Conservation (phyloP, 352 stramenopile genomes). For the Plasmopara muralis region DNA sequence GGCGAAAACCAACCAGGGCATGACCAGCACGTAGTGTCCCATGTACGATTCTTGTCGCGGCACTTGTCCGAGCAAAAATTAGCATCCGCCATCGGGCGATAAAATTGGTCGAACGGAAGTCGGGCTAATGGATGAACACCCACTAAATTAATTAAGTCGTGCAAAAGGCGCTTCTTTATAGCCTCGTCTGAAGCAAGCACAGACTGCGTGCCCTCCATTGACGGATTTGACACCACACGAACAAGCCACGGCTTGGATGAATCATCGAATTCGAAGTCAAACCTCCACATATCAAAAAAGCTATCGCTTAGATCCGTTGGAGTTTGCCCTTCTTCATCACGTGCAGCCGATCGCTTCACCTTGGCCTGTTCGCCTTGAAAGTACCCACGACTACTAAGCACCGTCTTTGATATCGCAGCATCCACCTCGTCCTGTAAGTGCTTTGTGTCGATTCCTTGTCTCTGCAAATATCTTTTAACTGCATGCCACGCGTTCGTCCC, state of each 20-base stretch:
- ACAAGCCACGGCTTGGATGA: slow-evolving; percentile 93
- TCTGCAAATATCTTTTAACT: slow-evolving; percentile 54
- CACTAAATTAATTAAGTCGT: slow-evolving; percentile 63
- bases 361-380: slow-evolving; percentile 43
- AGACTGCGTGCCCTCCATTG: slow-evolving; percentile 39
- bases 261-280: slow-evolving; percentile 95
- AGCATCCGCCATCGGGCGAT: slow-evolving; percentile 27
- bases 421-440: slow-evolving; percentile 62
- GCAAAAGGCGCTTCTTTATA: slow-evolving; percentile 56
- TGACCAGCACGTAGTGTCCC: slow-evolving; percentile 69
- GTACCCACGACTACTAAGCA: slow-evolving; percentile 50
- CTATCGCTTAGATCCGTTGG: slow-evolving; percentile 41
- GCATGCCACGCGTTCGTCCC: slow-evolving; percentile 67
- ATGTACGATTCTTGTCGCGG: slow-evolving; percentile 43
- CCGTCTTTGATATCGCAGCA: slow-evolving; percentile 47
- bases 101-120: slow-evolving; percentile 57
- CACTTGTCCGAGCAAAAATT: slow-evolving; percentile 64
- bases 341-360: slow-evolving; percentile 34
- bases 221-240: slow-evolving; percentile 71
- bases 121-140: slow-evolving; percentile 57
- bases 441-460: slow-evolving; percentile 53
- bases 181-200: slow-evolving; percentile 59
- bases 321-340: slow-evolving; percentile 18
- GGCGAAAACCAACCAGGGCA: slow-evolving; percentile 70
- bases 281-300: slow-evolving; percentile 93